Conservation (phyloP, 1,284 basidiomycete genomes). For the Naganishia cerealis region DNA sequence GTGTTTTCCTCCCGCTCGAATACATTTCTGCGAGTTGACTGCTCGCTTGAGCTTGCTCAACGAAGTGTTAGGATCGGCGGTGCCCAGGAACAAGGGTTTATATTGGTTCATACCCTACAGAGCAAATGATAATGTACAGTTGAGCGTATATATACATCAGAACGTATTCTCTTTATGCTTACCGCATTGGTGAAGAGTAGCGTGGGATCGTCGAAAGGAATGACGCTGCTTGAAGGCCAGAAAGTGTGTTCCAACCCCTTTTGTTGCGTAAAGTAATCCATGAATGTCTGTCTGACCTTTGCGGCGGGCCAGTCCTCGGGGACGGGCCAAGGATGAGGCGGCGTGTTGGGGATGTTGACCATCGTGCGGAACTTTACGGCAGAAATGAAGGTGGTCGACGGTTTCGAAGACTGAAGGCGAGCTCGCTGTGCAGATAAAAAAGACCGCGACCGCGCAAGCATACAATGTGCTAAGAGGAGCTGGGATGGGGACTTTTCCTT, state of each 20-base stretch:
- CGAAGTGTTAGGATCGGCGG: slow-evolving; percentile 86
- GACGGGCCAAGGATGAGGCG: slow-evolving; percentile 50
- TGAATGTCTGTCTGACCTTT: slow-evolving; percentile 71
- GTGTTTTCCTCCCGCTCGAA: slow-evolving; percentile 96
- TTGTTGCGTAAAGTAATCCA: slow-evolving; percentile 71
- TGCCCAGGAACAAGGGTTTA: slow-evolving; percentile 94
- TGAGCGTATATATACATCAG: slow-evolving; percentile 9
- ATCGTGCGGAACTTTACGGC: slow-evolving; percentile 7
- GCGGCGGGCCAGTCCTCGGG: slow-evolving; percentile 65
- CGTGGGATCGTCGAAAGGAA: slow-evolving; percentile 96
- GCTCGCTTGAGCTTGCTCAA: slow-evolving; percentile 87
- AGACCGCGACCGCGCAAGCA: slow-evolving; percentile 17
- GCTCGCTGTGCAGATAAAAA: slow-evolving; percentile 10
- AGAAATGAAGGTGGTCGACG: neutral
- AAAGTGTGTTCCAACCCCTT: slow-evolving; percentile 74
- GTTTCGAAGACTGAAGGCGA: neutral
- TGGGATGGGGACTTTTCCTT: neutral
- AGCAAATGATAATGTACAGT: neutral
- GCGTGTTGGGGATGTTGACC: slow-evolving; percentile 42
- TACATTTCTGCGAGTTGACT: slow-evolving; percentile 96
- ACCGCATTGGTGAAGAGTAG: slow-evolving; percentile 92
- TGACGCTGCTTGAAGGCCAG: slow-evolving; percentile 87
- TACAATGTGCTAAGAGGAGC: slow-evolving; percentile 3
- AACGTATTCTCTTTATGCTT: slow-evolving; percentile 46
- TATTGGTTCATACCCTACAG: slow-evolving; percentile 89